phyloP scores from a whole-genome alignment of 306 rosid genomes.

The Lagenaria siceraria region DNA sequence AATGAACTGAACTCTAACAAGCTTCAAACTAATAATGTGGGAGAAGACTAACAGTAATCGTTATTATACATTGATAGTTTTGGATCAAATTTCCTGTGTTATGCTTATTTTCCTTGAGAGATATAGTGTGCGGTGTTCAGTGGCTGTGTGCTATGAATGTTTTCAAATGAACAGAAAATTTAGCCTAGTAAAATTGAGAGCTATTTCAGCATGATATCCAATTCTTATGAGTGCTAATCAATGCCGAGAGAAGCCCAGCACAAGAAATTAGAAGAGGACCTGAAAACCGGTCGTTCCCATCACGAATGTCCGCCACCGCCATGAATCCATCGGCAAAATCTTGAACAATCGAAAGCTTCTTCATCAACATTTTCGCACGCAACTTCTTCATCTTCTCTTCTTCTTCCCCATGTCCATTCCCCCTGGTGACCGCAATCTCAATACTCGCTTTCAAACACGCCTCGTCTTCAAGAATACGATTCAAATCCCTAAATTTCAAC shows the following conservation, averaged over 20 bases:
- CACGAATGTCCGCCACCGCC: constrained; percentile 63
- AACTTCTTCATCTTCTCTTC: constrained; percentile 28
- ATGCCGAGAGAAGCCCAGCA: constrained; percentile 68
- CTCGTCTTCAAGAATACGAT: constrained; percentile 34
- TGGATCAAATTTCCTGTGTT: background rate
- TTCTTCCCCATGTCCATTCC: constrained; percentile 23
- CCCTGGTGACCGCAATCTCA: constrained; percentile 23
- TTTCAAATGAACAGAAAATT: background rate
- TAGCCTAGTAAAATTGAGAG: background rate
- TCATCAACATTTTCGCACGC: constrained; percentile 50
- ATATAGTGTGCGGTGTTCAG: background rate
- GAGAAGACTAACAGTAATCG: background rate
- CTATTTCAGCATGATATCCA: constrained; percentile 64
- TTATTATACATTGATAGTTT: background rate
- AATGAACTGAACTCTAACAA: background rate
- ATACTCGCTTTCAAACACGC: constrained; percentile 39
- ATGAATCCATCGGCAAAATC: constrained; percentile 75
- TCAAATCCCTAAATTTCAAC: constrained; percentile 53
- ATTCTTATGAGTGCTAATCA: constrained; percentile 79
- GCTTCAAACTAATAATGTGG: background rate
- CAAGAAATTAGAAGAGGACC: constrained; percentile 43
- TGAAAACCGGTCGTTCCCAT: constrained; percentile 45
- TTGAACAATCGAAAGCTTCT: constrained; percentile 66
- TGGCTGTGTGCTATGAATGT: background rate
- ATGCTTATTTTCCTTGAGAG: background rate